These are phyloP conservation scores for Fusarium fujikuroi DNA, from an alignment of 2,329 filamentous ascomycete species.

Conservation along the genomic window DNA sequence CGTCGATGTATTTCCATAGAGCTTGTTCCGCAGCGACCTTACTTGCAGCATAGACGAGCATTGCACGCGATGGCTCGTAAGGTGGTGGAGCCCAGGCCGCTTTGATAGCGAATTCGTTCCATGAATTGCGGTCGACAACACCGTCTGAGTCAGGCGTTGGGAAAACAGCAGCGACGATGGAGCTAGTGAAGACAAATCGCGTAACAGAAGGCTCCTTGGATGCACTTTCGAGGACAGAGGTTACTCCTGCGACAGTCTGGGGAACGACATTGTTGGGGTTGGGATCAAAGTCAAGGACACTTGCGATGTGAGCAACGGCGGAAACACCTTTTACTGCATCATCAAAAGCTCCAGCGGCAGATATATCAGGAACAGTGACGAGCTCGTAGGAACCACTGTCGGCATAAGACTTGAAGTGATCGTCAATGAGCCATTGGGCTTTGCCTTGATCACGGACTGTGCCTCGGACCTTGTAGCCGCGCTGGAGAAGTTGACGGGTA, in stretches of 20 bases:
- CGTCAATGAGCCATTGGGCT: constrained; percentile 50
- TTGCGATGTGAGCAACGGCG: constrained; percentile 59
- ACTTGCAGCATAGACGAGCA: constrained; percentile 45
- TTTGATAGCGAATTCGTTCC: constrained; percentile 31
- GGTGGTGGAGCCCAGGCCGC: constrained; percentile 47
- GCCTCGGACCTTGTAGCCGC: constrained; percentile 57
- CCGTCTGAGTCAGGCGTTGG: background rate
- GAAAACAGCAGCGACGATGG: constrained; percentile 27
- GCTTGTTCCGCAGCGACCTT: constrained; percentile 48
- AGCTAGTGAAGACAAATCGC: constrained; percentile 45
- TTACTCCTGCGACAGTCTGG: constrained; percentile 48
- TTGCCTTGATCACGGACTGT: constrained; percentile 52
- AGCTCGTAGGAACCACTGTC: constrained; percentile 50
- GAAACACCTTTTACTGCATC: constrained; percentile 46
- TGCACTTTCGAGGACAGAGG: constrained; percentile 54
- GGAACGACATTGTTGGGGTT: constrained; percentile 57
- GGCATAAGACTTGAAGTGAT: constrained; percentile 46
- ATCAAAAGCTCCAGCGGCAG: constrained; percentile 51
- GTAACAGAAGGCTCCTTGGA: constrained; percentile 53
- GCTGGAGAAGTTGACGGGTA: constrained; percentile 52
- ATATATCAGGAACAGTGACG: constrained; percentile 52
- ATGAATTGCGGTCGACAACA: background rate
- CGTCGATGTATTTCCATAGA: constrained; percentile 45
- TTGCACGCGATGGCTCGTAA: constrained; percentile 21
- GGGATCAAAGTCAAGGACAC: constrained; percentile 51